A percentile compares a stretch with the other conserved stretches of the same genome.
Evolutionary conservation across 1,284 basidiomycete species (phyloP).

Genomic region (Malassezia sympodialis): DNA sequence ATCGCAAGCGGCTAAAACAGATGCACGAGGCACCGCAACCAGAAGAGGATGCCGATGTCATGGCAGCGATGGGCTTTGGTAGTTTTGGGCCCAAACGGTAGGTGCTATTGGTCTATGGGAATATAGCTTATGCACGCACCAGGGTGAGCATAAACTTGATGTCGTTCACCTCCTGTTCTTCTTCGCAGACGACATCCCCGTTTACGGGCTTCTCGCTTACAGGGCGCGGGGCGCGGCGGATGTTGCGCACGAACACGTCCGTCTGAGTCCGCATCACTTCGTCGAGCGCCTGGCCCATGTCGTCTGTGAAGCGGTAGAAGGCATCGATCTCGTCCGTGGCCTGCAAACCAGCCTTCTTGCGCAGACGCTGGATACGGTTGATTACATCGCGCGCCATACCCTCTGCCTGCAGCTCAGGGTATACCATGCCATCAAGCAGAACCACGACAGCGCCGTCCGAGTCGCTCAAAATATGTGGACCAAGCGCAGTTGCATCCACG

Average conservation of each 20-base stretch:
- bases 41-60: constrained; percentile 53
- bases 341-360: constrained; percentile 89
- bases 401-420: constrained; percentile 76
- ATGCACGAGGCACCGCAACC: constrained; percentile 17
- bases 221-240: constrained; percentile 54
- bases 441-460: constrained; percentile 92
- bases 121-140: constrained; percentile 21
- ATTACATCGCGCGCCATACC: constrained; percentile 81
- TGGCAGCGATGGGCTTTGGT: constrained; percentile 80
- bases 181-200: constrained; percentile 60
- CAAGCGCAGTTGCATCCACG: constrained; percentile 57
- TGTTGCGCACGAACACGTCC: constrained; percentile 66
- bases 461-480: constrained; percentile 63
- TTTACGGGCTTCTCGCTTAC: constrained; percentile 49
- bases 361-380: constrained; percentile 86
- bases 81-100: constrained; percentile 64
- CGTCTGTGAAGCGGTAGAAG: constrained; percentile 71
- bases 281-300: constrained; percentile 56
- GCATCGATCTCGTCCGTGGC: constrained; percentile 88
- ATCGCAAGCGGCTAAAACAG: constrained; percentile 57
- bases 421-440: constrained; percentile 74
- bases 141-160: constrained; percentile 58
- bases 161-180: constrained; percentile 77
- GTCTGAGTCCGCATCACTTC: constrained; percentile 62
- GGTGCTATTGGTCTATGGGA: neutral